Evolutionary conservation across 2,329 filamentous ascomycete genomes (phyloP), one percentile per base, ranked within the genome.

Genomic region (Basipetospora chlamydospora): DNA sequence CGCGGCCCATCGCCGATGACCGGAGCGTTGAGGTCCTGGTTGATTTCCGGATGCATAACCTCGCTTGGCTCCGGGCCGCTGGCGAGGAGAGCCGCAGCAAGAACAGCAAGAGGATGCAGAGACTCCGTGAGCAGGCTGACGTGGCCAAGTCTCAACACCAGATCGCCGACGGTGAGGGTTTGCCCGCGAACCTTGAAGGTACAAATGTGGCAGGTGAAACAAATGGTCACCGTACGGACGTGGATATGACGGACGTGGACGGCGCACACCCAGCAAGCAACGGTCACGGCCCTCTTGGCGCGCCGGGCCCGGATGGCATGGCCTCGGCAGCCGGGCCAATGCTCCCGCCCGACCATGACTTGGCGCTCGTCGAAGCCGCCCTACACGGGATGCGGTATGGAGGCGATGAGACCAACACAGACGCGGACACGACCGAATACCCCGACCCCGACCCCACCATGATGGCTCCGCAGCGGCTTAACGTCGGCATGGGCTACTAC

Each of bases 21-120:
- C 77, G 90, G 41, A 95, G 87, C 49, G 76, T 94, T 5, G 88
- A 96, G 54, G 79, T 77, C 17, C 67, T 96, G 16, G 85, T 96
- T 7, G 86, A 96, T 52, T 95, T 95, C 55, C 77, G 82, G 18
- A 67, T 83, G 28, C 88, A 92, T 37, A 98, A 98, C 52, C 63
- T 93, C 18, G 72, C 70, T 28, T 95, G 86, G 85, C 61, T 96
- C 33, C 73, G 72, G 49, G 68, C 63, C 9, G 57, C 60, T 12
- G 71, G 70, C 11, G 71, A 75, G 39, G 68, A 73, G 41, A 64
- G 66, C 39, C 66, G 71, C 17, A 73, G 64, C 46, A 65, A 67
- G 33, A 61, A 71, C 42, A 71, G 66, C 46, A 67, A 63, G 39
- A 61, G 70, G 11, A 74, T 75, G 66, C 66, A 69, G 52, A 56